Percentiles rank a stretch among this genome's conserved stretches.
Evolutionary conservation across 2,329 filamentous ascomycete species (phyloP).

Genomic region (Colletotrichum spaethianum): DNA sequence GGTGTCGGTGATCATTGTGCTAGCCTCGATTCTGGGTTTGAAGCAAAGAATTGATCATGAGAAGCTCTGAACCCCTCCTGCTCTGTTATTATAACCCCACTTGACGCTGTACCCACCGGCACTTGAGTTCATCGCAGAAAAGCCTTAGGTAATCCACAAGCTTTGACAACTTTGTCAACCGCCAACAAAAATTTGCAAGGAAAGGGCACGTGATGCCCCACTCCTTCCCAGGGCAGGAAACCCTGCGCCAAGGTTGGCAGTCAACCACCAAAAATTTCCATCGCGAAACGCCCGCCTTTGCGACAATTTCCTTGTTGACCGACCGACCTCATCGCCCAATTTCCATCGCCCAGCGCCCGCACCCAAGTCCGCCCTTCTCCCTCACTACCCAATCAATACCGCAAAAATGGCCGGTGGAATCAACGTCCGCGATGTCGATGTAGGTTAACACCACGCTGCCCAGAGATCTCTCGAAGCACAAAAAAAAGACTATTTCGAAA

Average conservation of each 20-base stretch:
- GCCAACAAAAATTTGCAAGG: background rate
- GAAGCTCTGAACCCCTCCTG: background rate
- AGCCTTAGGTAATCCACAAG: background rate
- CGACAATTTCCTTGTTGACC: background rate
- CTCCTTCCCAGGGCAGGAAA: slow-evolving; percentile 24
- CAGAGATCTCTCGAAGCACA: slow-evolving; percentile 13
- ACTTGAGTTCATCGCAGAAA: background rate
- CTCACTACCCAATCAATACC: slow-evolving; percentile 59
- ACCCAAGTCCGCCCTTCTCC: slow-evolving; percentile 49
- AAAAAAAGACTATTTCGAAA: slow-evolving; percentile 14
- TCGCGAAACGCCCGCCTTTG: slow-evolving; percentile 21
- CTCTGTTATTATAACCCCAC: background rate
- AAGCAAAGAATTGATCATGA: too few species aligned
- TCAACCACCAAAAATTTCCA: slow-evolving; percentile 46
- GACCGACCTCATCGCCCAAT: slow-evolving; percentile 47
- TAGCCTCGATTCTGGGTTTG: background rate
- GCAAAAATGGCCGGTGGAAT: slow-evolving; percentile 85
- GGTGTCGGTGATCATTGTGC: too few species aligned
- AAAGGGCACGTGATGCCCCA: background rate
- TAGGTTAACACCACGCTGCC: slow-evolving; percentile 63
- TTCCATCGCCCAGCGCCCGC: slow-evolving; percentile 41
- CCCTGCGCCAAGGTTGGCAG: slow-evolving; percentile 30
- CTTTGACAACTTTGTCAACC: background rate
- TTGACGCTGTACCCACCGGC: background rate
- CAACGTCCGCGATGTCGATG: slow-evolving; percentile 88